Percentiles rank a stretch among this genome's conserved stretches.
Evolutionary conservation across 225 moss, liverwort and hornwort genomes (phyloP).

Genomic region (Marchantia paleacea): DNA sequence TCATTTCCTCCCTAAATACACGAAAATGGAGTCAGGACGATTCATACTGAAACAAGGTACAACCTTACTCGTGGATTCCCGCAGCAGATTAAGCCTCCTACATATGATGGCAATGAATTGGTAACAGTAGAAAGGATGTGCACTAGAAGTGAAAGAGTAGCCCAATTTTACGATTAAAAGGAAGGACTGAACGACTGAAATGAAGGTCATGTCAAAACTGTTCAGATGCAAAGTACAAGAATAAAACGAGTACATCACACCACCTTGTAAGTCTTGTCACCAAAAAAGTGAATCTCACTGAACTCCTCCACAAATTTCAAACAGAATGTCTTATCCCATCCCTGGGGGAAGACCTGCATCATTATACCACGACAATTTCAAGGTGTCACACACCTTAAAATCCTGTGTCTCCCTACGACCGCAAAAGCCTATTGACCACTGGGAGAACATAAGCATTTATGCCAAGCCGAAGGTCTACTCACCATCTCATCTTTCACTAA

Average conservation of each 20-base stretch:
- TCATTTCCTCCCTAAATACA: slow-evolving; percentile 66
- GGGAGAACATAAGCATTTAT: neutral
- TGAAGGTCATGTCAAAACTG: too few species aligned
- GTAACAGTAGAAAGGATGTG: neutral
- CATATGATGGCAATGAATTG: neutral
- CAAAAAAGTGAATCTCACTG: slow-evolving; percentile 80
- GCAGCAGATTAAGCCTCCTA: neutral
- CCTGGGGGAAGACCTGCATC: slow-evolving; percentile 68
- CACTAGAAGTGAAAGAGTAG: neutral
- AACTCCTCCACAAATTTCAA: slow-evolving; percentile 64
- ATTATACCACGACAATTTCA: neutral
- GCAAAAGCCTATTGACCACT: neutral
- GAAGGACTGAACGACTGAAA: too few species aligned
- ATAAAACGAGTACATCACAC: neutral
- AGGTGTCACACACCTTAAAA: neutral
- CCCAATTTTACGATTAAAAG: too few species aligned
- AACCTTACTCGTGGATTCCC: neutral
- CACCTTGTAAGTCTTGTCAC: slow-evolving; percentile 74
- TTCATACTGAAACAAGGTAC: neutral
- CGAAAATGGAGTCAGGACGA: neutral
- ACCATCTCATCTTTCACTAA: neutral
- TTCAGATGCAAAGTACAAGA: neutral
- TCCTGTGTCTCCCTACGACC: neutral
- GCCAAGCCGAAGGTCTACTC: neutral
- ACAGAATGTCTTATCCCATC: slow-evolving; percentile 90